Conservation (phyloP, 1,139 yeast genomes). For the Ogataea hybrid region DNA sequence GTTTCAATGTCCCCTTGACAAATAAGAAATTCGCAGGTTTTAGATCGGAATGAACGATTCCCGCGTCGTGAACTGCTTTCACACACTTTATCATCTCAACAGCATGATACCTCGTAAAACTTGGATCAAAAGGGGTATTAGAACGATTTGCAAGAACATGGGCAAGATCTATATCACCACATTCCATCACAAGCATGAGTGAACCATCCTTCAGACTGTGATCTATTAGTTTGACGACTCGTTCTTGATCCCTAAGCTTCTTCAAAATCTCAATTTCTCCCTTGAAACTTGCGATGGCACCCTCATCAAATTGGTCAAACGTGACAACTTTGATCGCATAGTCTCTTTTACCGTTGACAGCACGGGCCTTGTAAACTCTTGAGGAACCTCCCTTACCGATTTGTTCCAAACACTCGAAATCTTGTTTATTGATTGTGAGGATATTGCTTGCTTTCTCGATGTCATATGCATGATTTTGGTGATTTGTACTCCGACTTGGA, state of each 20-base stretch:
- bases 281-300: constrained; percentile 73
- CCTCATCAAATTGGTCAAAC: constrained; percentile 76
- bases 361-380: constrained; percentile 78
- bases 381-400: constrained; percentile 95
- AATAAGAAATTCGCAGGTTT: constrained; percentile 94
- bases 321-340: constrained; percentile 84
- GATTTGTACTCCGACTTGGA: not conserved
- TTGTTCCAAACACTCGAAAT: constrained; percentile 73
- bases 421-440: constrained; percentile 51
- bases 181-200: constrained; percentile 83
- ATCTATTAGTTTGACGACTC: constrained; percentile 81
- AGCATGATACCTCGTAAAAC: constrained; percentile 80
- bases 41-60: constrained; percentile 89
- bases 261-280: constrained; percentile 83
- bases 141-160: constrained; percentile 67
- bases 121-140: constrained; percentile 58
- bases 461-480: constrained; percentile 4
- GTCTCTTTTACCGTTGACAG: constrained; percentile 41
- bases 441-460: constrained; percentile 11
- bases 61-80: constrained; percentile 81
- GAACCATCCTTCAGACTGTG: constrained; percentile 65
- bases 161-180: constrained; percentile 91
- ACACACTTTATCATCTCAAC: constrained; percentile 83
- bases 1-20: constrained; percentile 79
- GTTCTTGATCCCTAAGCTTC: constrained; percentile 54